Evolutionary conservation across 306 rosid genomes (phyloP).

Genomic region (Sophora flavescens): DNA sequence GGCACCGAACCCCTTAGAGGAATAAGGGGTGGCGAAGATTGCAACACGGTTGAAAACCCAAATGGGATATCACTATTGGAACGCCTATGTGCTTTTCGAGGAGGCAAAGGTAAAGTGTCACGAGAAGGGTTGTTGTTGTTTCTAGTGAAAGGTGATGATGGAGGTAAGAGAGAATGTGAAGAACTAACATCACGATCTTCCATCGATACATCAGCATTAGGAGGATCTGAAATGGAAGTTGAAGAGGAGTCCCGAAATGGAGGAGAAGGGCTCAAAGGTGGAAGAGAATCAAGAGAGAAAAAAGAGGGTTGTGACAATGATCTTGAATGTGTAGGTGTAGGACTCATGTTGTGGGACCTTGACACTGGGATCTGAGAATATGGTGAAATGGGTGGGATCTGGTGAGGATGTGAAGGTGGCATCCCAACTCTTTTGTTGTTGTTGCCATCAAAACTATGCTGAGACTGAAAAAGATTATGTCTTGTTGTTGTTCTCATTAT

Average conservation of each 20-base stretch:
- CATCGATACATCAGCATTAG: conserved; percentile 75
- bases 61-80: conserved; percentile 93
- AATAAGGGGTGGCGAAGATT: conserved; percentile 71
- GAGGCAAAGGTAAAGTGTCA: conserved; percentile 74
- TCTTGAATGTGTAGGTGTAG: conserved; percentile 79
- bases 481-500: conserved; percentile 64
- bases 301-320: conserved; percentile 84
- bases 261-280: conserved; percentile 83
- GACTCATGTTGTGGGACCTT: conserved; percentile 55
- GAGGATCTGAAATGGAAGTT: conserved; percentile 63
- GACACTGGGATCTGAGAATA: conserved; percentile 92
- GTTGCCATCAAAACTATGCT: conserved; percentile 53
- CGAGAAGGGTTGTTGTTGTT: conserved; percentile 45
- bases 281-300: conserved; percentile 82
- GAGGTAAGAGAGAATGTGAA: conserved; percentile 73
- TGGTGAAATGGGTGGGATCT: conserved; percentile 90
- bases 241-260: conserved; percentile 79
- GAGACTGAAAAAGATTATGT: conserved; percentile 57
- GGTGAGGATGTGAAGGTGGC: conserved; percentile 91
- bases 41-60: conserved; percentile 77
- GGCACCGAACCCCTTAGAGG: conserved; percentile 51
- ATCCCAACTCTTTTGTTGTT: conserved; percentile 70
- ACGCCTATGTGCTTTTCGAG: conserved; percentile 86
- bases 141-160: conserved; percentile 68
- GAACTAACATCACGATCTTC: conserved; percentile 81